Base-by-base conservation (phyloP, 371 early-diverging fungal genomes). In the Syncephalastrum monosporum region DNA sequence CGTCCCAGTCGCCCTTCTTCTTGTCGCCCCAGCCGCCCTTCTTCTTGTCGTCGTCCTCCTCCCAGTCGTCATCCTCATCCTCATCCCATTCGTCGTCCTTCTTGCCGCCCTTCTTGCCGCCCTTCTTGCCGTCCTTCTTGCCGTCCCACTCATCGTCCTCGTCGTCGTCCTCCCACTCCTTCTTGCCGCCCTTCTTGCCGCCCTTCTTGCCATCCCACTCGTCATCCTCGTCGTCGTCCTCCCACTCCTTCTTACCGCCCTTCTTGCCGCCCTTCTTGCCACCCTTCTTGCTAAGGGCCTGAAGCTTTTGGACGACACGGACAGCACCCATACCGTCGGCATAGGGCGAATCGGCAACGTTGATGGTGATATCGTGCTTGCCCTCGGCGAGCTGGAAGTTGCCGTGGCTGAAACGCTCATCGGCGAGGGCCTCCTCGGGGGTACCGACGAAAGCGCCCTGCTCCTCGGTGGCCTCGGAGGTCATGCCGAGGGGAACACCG, bases 291-390 rank as follows among this genome's bases (percentile, higher is more conserved):
- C 65, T 65, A 13, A 71, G 64, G 13, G 67, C 47, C 27, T 75
- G 62, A 43, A 63, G 21, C 38, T 65, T 61, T 46, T 65, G 62
- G 13, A 69, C 67, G 49, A 73, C 53, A 24, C 74, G 67, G 44
- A 69, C 19, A 42, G 69, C 74, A 48, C 69, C 74, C 42, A 63
- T 53, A 38, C 69, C 74, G 25, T 51, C 52, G 45, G 50, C 60
- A n/a, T 47, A 47, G 42, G 58, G 55, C 7, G 74, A 56, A 33
- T 66, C 57, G 51, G 64, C 59, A 41, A 63, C 64, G 38, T 65
- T 69, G 58, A 73, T 60, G 3, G 65, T 61, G 47, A 73, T 69
- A 25, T 67, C 61, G 50, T 73, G 69, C n/a, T 47, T 17, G 47
- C 74, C 69, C 19, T 55, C 55, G 16, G 49, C 59, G 27, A 69